Conservation (phyloP, 129 eudicot species). For the Sambucus nigra region DNA sequence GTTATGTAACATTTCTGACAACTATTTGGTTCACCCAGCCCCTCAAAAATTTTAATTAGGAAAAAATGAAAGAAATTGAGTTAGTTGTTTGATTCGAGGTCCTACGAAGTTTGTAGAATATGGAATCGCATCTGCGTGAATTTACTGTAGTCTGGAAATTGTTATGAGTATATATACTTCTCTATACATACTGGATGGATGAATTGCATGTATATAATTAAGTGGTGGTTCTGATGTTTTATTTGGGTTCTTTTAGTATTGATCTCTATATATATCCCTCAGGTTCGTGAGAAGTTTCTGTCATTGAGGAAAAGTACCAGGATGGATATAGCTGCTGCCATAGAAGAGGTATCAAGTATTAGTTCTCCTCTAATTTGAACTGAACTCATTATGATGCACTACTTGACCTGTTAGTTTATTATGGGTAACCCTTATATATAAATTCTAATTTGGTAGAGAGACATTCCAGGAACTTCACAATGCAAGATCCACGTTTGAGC, state of each 20-base stretch:
- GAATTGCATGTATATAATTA: too few species aligned
- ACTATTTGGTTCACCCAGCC: too few species aligned
- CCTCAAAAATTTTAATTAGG: too few species aligned
- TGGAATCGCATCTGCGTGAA: too few species aligned
- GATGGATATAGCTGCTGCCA: slow-evolving; percentile 53
- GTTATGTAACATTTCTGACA: too few species aligned
- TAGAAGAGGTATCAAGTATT: slow-evolving; percentile 71
- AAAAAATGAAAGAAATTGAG: too few species aligned
- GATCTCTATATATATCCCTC: slow-evolving; percentile 9
- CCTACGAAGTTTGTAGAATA: too few species aligned
- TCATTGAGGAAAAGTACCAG: slow-evolving; percentile 77
- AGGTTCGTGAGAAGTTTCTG: slow-evolving; percentile 79
- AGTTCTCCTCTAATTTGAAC: slow-evolving; percentile 7
- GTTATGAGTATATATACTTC: neutral
- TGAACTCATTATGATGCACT: neutral
- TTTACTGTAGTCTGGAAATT: neutral
- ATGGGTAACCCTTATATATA: slow-evolving; percentile 35
- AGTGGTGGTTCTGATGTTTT: too few species aligned
- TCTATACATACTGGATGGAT: too few species aligned
- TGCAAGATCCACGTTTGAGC: slow-evolving; percentile 80
- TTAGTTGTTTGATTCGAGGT: too few species aligned
- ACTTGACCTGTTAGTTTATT: slow-evolving; percentile 31
- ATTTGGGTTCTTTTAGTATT: too few species aligned
- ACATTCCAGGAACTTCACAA: slow-evolving; percentile 83
- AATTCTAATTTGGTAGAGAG: slow-evolving; percentile 75